phyloP scores from a whole-genome alignment of 805 yeast genomes.

The Soucietia sequanensis region DNA sequence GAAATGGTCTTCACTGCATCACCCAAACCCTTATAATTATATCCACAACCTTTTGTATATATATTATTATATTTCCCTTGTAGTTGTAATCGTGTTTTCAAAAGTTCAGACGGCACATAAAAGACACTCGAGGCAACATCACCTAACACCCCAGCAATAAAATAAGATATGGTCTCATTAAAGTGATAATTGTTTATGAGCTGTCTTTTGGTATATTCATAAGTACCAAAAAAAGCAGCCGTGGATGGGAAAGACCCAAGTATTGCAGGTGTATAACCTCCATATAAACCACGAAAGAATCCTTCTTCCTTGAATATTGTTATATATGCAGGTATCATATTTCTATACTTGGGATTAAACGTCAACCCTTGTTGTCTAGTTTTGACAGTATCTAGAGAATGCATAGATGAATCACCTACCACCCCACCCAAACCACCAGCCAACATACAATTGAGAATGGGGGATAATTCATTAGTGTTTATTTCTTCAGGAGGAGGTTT shows the following conservation, averaged over 20 bases:
- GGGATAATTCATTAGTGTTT: slow-evolving; percentile 23
- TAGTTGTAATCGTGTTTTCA: slow-evolving; percentile 88
- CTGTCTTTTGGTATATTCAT: slow-evolving; percentile 74
- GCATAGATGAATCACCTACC: slow-evolving; percentile 90
- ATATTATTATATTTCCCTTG: slow-evolving; percentile 88
- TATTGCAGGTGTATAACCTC: slow-evolving; percentile 92
- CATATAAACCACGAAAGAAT: slow-evolving; percentile 74
- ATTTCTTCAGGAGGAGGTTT: slow-evolving; percentile 2
- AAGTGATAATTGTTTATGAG: slow-evolving; percentile 61
- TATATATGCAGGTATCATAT: slow-evolving; percentile 71
- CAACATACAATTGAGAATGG: slow-evolving; percentile 60
- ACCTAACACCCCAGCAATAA: slow-evolving; percentile 88
- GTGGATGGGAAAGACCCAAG: slow-evolving; percentile 93
- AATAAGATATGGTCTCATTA: slow-evolving; percentile 78
- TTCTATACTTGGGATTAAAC: slow-evolving; percentile 60
- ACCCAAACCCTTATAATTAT: slow-evolving; percentile 73
- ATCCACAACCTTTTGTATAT: slow-evolving; percentile 68
- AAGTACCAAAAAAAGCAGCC: slow-evolving; percentile 89
- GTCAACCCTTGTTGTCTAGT: slow-evolving; percentile 97
- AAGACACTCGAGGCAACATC: slow-evolving; percentile 85
- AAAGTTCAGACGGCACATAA: slow-evolving; percentile 93
- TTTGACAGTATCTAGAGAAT: slow-evolving; percentile 93
- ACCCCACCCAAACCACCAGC: slow-evolving; percentile 97
- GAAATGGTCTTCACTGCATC: slow-evolving; percentile 70
- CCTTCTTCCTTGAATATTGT: slow-evolving; percentile 88